Evolutionary conservation across 805 yeast genomes (phyloP).

Genomic region (Sungouiozyma ichnusensis): DNA sequence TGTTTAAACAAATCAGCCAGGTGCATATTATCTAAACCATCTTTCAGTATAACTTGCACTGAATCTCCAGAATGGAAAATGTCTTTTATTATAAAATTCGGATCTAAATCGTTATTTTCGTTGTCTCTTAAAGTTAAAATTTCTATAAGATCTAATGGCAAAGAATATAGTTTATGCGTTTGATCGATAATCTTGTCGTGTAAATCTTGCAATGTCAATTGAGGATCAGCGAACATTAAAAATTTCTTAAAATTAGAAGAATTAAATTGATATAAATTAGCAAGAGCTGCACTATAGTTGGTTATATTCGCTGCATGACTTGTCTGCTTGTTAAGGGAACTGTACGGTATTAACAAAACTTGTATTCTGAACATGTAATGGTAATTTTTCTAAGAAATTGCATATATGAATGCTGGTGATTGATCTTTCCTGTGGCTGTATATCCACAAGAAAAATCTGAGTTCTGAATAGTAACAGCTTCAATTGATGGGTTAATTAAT

Average conservation of each 20-base stretch:
- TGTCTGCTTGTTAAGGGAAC: neutral
- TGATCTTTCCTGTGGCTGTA: no score
- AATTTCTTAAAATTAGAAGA: slow-evolving; percentile 34
- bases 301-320: neutral
- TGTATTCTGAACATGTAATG: slow-evolving; percentile 9
- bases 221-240: slow-evolving; percentile 47
- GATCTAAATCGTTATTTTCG: slow-evolving; percentile 64
- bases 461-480: no score
- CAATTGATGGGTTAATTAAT: no score
- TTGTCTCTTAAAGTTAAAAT: slow-evolving; percentile 54
- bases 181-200: slow-evolving; percentile 44
- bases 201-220: slow-evolving; percentile 36
- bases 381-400: neutral
- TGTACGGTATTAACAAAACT: slow-evolving; percentile 6
- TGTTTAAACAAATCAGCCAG: neutral
- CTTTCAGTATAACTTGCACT: slow-evolving; percentile 35
- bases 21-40: slow-evolving; percentile 25
- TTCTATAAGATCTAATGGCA: slow-evolving; percentile 37
- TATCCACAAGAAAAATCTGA: no score
- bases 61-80: slow-evolving; percentile 44
- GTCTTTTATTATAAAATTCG: slow-evolving; percentile 55
- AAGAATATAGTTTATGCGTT: slow-evolving; percentile 53
- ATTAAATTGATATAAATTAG: neutral
- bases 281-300: neutral
- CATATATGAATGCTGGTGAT: neutral